Conservation (phyloP, 164 flowering plant species). For the Aristolochia californica region DNA sequence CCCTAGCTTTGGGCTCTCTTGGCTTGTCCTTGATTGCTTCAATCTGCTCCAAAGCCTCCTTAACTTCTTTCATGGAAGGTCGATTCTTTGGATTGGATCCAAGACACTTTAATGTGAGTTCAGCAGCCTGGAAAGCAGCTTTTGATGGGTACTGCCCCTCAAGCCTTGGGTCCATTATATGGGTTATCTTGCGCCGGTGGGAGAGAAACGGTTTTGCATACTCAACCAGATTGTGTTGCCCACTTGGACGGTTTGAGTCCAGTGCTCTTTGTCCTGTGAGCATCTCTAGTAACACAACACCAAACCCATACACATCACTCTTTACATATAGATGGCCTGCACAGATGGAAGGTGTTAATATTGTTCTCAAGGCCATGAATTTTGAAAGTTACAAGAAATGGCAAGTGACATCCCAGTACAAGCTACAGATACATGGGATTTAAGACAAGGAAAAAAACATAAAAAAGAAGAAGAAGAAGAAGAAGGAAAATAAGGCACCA, state of each 20-base stretch:
- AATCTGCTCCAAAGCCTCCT: conserved; percentile 39
- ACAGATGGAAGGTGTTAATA: neutral
- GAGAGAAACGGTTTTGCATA: conserved; percentile 59
- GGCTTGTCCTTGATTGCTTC: conserved; percentile 27
- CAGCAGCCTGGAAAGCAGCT: conserved; percentile 43
- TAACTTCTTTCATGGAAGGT: conserved; percentile 73
- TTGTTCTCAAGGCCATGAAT: no score
- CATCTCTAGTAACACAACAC: conserved; percentile 75
- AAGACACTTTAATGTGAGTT: conserved; percentile 52
- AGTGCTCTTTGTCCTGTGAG: conserved; percentile 61
- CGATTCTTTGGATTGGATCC: conserved; percentile 46
- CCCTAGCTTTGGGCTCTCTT: conserved; percentile 16
- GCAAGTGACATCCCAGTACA: no score
- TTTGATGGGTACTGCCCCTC: conserved; percentile 48
- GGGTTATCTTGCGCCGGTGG: conserved; percentile 36
- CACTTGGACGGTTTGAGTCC: conserved; percentile 54
- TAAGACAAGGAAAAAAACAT: no score
- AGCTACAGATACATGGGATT: no score
- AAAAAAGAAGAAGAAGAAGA: no score
- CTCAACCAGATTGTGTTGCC: conserved; percentile 52
- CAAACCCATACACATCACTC: conserved; percentile 87
- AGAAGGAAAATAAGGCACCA: no score
- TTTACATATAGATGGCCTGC: conserved; percentile 85
- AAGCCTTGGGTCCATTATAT: conserved; percentile 47
- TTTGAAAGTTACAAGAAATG: no score